Conservation (phyloP, 2,329 filamentous ascomycete genomes). For the Claviceps purpurea region DNA sequence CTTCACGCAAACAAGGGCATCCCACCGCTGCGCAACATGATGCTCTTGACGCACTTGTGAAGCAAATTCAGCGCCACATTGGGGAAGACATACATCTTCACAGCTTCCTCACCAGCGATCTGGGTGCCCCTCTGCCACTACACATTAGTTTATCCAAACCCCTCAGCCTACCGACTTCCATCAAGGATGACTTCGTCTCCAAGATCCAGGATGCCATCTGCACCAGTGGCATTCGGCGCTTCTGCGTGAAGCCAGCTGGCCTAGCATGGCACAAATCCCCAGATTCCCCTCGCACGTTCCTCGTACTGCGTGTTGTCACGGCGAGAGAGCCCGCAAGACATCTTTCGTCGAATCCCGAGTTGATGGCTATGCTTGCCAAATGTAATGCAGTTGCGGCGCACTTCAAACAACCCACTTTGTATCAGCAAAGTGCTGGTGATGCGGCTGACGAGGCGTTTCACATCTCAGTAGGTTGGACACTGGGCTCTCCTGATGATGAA, state of each 20-base stretch:
- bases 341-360: conserved; percentile 28
- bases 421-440: conserved; percentile 27
- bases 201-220: conserved; percentile 32
- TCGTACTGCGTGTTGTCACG: conserved; percentile 55
- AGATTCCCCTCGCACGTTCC: conserved; percentile 63
- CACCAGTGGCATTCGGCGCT: conserved; percentile 15
- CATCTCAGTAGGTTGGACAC: conserved; percentile 77
- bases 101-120: conserved; percentile 62
- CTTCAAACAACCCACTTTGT: conserved; percentile 59
- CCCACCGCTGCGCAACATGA: conserved; percentile 34
- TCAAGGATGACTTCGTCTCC: conserved; percentile 55
- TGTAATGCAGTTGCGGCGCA: conserved; percentile 50
- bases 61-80: conserved; percentile 21
- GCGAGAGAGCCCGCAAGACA: conserved; percentile 3
- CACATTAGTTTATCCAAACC: conserved; percentile 86
- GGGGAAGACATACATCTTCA: conserved; percentile 33
- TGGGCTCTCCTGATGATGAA: conserved; percentile 37
- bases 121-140: conserved; percentile 65
- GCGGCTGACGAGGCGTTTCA: conserved; percentile 49
- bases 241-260: conserved; percentile 24
- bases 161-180: conserved; percentile 57
- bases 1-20: conserved; percentile 32
- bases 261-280: conserved; percentile 39
- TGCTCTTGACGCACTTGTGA: conserved; percentile 30
- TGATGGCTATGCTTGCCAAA: conserved; percentile 48